Conservation (phyloP, 2,329 filamentous ascomycete genomes). For the Pseudonectria buxi region DNA sequence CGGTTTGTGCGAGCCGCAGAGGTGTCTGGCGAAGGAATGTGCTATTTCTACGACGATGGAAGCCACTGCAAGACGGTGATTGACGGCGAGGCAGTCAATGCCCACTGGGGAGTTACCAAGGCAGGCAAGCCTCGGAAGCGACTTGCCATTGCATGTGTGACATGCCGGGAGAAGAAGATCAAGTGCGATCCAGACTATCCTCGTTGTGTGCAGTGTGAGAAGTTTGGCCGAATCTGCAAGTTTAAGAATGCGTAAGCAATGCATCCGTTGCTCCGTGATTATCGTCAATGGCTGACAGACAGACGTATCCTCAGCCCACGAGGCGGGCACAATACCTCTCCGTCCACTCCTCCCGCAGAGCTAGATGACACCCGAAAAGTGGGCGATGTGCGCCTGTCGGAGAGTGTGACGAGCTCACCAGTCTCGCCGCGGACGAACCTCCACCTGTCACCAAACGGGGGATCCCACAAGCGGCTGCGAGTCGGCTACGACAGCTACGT, state of each 20-base stretch:
- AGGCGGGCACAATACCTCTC: constrained; percentile 52
- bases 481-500: constrained; percentile 41
- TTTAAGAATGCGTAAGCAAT: constrained; percentile 77
- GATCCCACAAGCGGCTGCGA: constrained; percentile 43
- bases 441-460: constrained; percentile 27
- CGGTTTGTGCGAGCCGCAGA: constrained; percentile 57
- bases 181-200: constrained; percentile 87
- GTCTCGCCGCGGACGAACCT: constrained; percentile 39
- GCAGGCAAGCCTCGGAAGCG: constrained; percentile 89
- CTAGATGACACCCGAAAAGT: constrained; percentile 38
- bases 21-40: constrained; percentile 70
- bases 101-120: constrained; percentile 90
- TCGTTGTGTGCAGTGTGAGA: constrained; percentile 86
- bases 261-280: not conserved
- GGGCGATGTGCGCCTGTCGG: constrained; percentile 31
- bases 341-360: constrained; percentile 45
- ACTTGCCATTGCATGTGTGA: constrained; percentile 85
- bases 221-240: constrained; percentile 78
- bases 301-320: constrained; percentile 37
- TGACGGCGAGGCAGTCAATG: constrained; percentile 80
- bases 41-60: constrained; percentile 82
- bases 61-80: constrained; percentile 76
- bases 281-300: constrained; percentile 7
- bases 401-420: constrained; percentile 40
- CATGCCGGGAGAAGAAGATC: constrained; percentile 94